A percentile compares a stretch with the other conserved stretches of the same genome.
phyloP scores from a whole-genome alignment of 345 rosid genomes.

The Streptanthus diversifolius region DNA sequence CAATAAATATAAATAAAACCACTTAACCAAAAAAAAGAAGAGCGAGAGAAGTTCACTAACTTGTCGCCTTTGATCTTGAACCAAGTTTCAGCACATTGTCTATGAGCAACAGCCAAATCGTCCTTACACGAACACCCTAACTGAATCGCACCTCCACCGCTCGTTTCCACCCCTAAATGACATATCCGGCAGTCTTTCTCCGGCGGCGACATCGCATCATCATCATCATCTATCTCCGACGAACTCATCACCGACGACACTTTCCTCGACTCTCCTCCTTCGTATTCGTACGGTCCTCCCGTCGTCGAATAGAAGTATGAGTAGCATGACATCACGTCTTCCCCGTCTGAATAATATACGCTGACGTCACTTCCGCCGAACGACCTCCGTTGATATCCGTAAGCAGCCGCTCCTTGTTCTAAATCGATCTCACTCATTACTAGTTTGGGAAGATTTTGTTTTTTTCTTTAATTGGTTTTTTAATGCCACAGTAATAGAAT shows the following conservation, averaged over 20 bases:
- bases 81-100: conserved; percentile 95
- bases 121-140: conserved; percentile 90
- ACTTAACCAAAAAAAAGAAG: not conserved
- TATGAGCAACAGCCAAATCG: conserved; percentile 96
- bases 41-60: conserved; percentile 37
- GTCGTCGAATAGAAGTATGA: conserved; percentile 83
- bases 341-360: conserved; percentile 76
- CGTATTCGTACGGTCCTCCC: conserved; percentile 60
- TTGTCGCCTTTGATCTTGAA: conserved; percentile 93
- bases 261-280: conserved; percentile 34
- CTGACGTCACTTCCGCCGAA: conserved; percentile 37
- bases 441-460: not conserved
- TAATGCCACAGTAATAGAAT: not conserved
- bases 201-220: conserved; percentile 52
- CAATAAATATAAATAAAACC: not conserved
- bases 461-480: not conserved
- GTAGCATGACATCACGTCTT: conserved; percentile 62
- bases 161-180: conserved; percentile 77
- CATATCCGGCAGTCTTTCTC: conserved; percentile 86
- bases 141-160: conserved; percentile 55
- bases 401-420: conserved; percentile 49
- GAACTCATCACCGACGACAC: conserved; percentile 45
- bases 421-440: conserved; percentile 48
- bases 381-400: conserved; percentile 33
- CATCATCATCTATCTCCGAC: conserved; percentile 43